These are phyloP conservation scores for Suillus discolor DNA, from an alignment of 768 basidiomycete species.

Conservation along the genomic window DNA sequence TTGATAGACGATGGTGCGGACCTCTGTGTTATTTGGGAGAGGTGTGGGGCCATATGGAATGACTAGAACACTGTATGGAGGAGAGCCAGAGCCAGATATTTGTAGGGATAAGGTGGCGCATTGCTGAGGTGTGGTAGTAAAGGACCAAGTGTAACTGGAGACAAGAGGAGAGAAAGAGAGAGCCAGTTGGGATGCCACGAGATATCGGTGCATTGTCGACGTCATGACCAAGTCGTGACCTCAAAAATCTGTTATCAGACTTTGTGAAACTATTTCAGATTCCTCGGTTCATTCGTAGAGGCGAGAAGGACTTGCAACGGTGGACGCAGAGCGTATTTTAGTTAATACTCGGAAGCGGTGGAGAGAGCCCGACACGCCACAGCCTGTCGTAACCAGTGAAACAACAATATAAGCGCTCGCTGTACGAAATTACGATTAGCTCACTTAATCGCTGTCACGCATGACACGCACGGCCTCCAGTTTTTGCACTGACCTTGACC, in stretches of 20 bases:
- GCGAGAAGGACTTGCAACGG: neutral
- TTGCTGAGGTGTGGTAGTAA: constrained; percentile 56
- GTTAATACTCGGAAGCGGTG: neutral
- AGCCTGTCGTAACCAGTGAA: neutral
- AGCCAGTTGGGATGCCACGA: neutral
- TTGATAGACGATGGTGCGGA: constrained; percentile 57
- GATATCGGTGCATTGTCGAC: constrained; percentile 14
- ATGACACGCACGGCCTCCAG: neutral
- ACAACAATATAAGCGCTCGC: neutral
- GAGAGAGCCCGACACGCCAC: constrained; percentile 6
- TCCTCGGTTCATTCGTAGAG: constrained; percentile 14
- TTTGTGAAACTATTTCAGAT: constrained; percentile 5
- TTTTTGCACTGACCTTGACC: constrained; percentile 2
- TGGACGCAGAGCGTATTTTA: neutral
- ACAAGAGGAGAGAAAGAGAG: constrained; percentile 27
- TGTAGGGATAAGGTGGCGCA: constrained; percentile 63
- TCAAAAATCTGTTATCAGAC: constrained; percentile 3
- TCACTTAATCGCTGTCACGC: neutral
- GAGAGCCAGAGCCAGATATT: constrained; percentile 61
- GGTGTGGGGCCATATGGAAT: constrained; percentile 69
- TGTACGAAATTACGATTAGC: neutral
- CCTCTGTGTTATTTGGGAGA: constrained; percentile 63
- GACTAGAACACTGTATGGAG: constrained; percentile 70
- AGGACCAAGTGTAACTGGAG: constrained; percentile 44
- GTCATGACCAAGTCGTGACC: constrained; percentile 3